Evolutionary conservation across 2,329 filamentous ascomycete genomes (phyloP).

Genomic region (Pseudopyricularia cyperi): DNA sequence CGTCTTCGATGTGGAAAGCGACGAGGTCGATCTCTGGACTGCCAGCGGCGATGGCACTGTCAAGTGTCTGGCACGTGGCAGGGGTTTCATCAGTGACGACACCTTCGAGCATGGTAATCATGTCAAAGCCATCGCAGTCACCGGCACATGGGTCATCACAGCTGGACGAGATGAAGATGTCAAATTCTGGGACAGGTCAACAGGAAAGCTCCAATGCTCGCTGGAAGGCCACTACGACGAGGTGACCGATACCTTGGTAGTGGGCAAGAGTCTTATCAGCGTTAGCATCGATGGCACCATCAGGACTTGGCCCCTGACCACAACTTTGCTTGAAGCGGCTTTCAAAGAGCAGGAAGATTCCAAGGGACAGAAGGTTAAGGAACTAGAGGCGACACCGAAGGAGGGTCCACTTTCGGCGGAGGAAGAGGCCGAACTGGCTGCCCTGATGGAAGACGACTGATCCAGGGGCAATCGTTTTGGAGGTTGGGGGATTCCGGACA

Average conservation of each 20-base stretch:
- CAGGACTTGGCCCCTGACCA: constrained; percentile 66
- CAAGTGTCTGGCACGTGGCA: constrained; percentile 47
- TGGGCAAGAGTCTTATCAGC: constrained; percentile 55
- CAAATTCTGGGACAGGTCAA: constrained; percentile 71
- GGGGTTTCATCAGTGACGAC: constrained; percentile 45
- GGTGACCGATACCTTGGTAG: constrained; percentile 64
- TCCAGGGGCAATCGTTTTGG: neutral
- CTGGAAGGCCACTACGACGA: constrained; percentile 86
- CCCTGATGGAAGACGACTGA: constrained; percentile 67
- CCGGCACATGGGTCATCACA: constrained; percentile 69
- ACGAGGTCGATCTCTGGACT: constrained; percentile 73
- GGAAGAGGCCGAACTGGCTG: constrained; percentile 82
- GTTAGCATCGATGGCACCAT: constrained; percentile 85
- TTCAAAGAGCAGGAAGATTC: constrained; percentile 35
- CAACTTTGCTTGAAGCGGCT: constrained; percentile 38
- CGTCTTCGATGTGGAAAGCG: constrained; percentile 49
- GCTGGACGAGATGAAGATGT: constrained; percentile 86
- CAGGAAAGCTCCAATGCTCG: constrained; percentile 59
- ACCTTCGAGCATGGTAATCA: constrained; percentile 74
- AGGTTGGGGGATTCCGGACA: too few species aligned
- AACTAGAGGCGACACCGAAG: constrained; percentile 30
- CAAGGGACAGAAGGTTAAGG: constrained; percentile 26
- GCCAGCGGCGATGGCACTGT: constrained; percentile 82
- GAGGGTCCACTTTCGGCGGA: constrained; percentile 61
- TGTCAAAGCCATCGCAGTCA: constrained; percentile 68